Conservation (phyloP, 257 asterid species). For the Marsdenia floribunda region DNA sequence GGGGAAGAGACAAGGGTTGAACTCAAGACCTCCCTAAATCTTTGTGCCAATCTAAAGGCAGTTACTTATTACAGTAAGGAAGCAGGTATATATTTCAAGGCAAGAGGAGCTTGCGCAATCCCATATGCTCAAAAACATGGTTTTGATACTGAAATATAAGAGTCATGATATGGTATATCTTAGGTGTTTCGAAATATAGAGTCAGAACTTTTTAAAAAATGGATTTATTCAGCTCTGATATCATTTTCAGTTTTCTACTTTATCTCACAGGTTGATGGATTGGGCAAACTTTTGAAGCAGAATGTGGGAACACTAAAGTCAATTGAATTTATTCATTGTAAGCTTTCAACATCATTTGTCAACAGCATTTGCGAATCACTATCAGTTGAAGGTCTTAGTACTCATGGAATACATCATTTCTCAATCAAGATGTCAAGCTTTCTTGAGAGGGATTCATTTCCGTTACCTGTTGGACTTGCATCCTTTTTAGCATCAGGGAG, state of each 20-base stretch:
- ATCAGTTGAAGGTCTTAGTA: slow-evolving; percentile 41
- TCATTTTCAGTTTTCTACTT: slow-evolving; percentile 20
- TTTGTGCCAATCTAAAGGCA: not conserved
- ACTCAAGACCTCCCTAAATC: not conserved
- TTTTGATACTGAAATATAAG: not conserved
- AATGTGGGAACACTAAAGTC: slow-evolving; percentile 58
- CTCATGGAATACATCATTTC: slow-evolving; percentile 71
- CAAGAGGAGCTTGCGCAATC: not conserved
- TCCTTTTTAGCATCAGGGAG: slow-evolving; percentile 68
- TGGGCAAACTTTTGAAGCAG: slow-evolving; percentile 73
- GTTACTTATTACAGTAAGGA: not conserved
- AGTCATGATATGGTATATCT: not conserved
- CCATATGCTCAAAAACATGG: not conserved
- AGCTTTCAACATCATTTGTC: slow-evolving; percentile 60
- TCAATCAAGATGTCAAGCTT: slow-evolving; percentile 84
- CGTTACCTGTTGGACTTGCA: slow-evolving; percentile 54
- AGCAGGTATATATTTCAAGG: not conserved
- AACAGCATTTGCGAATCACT: slow-evolving; percentile 67
- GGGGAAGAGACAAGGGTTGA: too few relatives aligned
- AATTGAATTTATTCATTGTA: slow-evolving; percentile 74
- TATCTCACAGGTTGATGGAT: slow-evolving; percentile 70
- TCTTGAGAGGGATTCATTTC: slow-evolving; percentile 41
- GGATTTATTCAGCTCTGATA: slow-evolving; percentile 18
- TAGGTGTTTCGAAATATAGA: not conserved
- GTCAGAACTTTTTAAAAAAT: not conserved